Conservation (phyloP, 179 eudicot genomes). For the Heliamphora pulchella region DNA sequence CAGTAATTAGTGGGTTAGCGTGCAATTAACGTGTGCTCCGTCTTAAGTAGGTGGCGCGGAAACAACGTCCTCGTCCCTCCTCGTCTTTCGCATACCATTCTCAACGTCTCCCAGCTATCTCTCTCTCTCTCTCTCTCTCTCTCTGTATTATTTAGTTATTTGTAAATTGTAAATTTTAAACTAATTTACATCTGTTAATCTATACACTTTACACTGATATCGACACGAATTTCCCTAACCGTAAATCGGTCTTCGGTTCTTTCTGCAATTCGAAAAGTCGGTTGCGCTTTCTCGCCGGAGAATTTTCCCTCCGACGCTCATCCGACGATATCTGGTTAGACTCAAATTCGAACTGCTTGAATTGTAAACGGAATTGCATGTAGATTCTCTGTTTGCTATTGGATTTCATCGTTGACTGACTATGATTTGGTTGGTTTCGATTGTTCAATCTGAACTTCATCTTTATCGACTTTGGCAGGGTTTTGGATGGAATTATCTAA, state of each 20-base stretch:
- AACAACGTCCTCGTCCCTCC: conserved; percentile 7
- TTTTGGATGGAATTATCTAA: neutral
- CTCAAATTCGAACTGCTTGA: neutral
- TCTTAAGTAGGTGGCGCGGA: conserved; percentile 7
- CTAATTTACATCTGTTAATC: neutral
- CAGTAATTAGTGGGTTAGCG: neutral
- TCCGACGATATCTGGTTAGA: conserved; percentile 6
- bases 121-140: conserved; percentile 5
- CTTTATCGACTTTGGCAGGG: neutral
- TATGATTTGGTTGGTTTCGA: neutral
- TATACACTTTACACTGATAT: no score
- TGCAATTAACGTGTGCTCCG: neutral
- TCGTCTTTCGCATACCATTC: neutral
- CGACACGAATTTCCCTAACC: neutral
- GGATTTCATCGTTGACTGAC: neutral
- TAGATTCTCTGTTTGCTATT: neutral
- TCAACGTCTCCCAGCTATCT: neutral
- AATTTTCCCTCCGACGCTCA: neutral
- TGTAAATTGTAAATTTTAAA: neutral
- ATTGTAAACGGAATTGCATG: neutral
- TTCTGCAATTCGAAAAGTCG: neutral
- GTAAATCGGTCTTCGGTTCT: neutral
- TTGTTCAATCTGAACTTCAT: neutral
- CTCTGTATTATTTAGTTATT: neutral
- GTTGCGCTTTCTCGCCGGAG: neutral